These are phyloP conservation scores for Dactylis glomerata DNA, from an alignment of 176 grass and related monocot genomes.

Conservation along the genomic window DNA sequence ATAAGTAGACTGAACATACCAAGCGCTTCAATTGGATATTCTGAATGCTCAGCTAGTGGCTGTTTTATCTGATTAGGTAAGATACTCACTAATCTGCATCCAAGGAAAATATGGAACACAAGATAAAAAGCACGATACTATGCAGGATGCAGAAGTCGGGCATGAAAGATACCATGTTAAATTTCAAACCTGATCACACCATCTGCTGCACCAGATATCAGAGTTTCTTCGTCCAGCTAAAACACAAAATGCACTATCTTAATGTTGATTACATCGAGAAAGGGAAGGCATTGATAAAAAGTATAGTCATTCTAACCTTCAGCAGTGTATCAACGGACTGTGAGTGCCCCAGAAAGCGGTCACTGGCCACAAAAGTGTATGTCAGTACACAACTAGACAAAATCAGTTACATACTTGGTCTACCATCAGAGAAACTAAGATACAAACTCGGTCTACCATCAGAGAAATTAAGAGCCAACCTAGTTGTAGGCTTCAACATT, in stretches of 20 bases:
- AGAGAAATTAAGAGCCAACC: neutral
- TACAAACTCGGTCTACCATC: neutral
- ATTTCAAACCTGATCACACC: slow-evolving; percentile 82
- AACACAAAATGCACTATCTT: slow-evolving; percentile 21
- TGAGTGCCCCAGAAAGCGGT: slow-evolving; percentile 87
- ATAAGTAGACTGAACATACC: slow-evolving; percentile 44
- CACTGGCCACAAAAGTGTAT: slow-evolving; percentile 49
- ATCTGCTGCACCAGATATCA: slow-evolving; percentile 82
- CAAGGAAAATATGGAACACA: neutral
- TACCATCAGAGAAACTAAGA: neutral
- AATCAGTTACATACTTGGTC: neutral
- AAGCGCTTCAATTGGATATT: slow-evolving; percentile 86
- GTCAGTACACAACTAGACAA: slow-evolving; percentile 13
- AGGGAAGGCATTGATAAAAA: neutral
- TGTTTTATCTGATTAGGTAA: slow-evolving; percentile 90
- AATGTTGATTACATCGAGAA: neutral
- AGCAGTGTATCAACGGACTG: slow-evolving; percentile 85
- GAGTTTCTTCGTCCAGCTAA: slow-evolving; percentile 90
- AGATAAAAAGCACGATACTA: slow-evolving; percentile 5
- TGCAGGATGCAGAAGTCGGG: neutral
- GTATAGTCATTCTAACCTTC: slow-evolving; percentile 52
- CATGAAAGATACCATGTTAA: slow-evolving; percentile 2
- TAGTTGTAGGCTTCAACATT: neutral
- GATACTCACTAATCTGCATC: slow-evolving; percentile 74
- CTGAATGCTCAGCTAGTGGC: slow-evolving; percentile 91